Base-by-base conservation (phyloP, 75 land plant genomes). In the Selaginella tamariscina region DNA sequence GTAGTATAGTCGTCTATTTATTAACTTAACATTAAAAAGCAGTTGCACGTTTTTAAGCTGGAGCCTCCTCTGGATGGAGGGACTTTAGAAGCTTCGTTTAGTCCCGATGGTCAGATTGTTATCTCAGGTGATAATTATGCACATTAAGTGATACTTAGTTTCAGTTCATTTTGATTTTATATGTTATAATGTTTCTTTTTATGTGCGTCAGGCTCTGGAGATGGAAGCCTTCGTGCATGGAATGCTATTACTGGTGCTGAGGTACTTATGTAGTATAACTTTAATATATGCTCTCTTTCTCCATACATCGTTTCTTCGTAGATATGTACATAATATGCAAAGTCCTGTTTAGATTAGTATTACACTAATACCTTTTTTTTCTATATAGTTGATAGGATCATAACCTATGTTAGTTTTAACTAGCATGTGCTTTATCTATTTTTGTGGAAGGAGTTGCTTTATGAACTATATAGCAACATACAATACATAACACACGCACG, bases 191-290 rank as follows among this genome's bases (percentile, higher is more conserved):
- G 54, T n/a, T n/a, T n/a, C n/a, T n/a, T n/a, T n/a, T n/a, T n/a
- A n/a, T n/a, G n/a, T n/a, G n/a, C n/a, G n/a, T n/a, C 62, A 59
- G 62, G 62, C 8, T 59, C 62, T 59, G 62, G 62, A 59, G 23
- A 59, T 59, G 62, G 62, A 5, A 59, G n/a, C n/a, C 62, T 59
- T 59, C 62, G 21, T 23, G 62, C 62, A 27, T 59, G 62, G 62
- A 59, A 59, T 59, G 62, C 62, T 59, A 9, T 59, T n/a, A 59
- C 62, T 2, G 62, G 62, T 23, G 62, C 62, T 59, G 62, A 59
- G 62, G 62, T 59, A 59, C n/a, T n/a, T n/a, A n/a, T n/a, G n/a
- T n/a, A n/a, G n/a, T n/a, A n/a, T n/a, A n/a, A n/a, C n/a, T n/a
- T n/a, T n/a, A n/a, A n/a, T n/a, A n/a, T n/a, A n/a, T n/a, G n/a